Evolutionary conservation across 768 basidiomycete species (phyloP), one percentile per base, ranked within the genome.

Genomic region (Suillus ampliporus): DNA sequence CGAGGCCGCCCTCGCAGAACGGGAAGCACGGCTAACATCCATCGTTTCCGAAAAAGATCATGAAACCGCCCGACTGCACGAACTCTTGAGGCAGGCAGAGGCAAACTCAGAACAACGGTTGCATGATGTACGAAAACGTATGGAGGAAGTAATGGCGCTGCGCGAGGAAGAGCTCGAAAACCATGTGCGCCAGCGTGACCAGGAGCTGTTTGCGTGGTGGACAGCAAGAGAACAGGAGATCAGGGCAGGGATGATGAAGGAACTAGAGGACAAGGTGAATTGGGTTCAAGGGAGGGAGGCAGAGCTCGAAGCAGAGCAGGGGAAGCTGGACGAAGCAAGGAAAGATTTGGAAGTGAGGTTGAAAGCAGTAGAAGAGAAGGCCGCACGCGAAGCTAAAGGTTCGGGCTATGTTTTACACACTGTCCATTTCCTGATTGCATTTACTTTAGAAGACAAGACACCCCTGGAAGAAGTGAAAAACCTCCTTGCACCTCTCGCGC

Each of bases 391-490:
- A 19, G 43, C 9, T 21, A 72, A 68, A 61, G 65, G 65, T 65
- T 54, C 34, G 38, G 21, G 14, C 21, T 15, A 44, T 28, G 15
- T 44, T 28, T 23, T 28, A 4, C 34, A 28, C 5, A 38, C 50
- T 37, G 15, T 40, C 7, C 23, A n/a, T n/a, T 41, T 40, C 2
- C 44, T 60, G 37, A 59, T 41, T 58, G 17, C 5, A 35, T 52
- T 37, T 14, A 60, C 17, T 28, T 9, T 63, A 80, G 85, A 77
- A 68, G 84, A 84, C 50, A 81, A 82, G 70, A 82, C 81, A 9
- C 90, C 90, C 5, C 75, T 92, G 5, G 90, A 92, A 69, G 91
- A 92, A 72, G 86, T 92, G 28, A 89, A 89, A 76, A 91, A 90
- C 65, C 72, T 89, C 26, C 80, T 89, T 8, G 82, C 80, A 26